Evolutionary conservation across 1,284 basidiomycete species (phyloP).

Genomic region (Cryptococcus floricola): DNA sequence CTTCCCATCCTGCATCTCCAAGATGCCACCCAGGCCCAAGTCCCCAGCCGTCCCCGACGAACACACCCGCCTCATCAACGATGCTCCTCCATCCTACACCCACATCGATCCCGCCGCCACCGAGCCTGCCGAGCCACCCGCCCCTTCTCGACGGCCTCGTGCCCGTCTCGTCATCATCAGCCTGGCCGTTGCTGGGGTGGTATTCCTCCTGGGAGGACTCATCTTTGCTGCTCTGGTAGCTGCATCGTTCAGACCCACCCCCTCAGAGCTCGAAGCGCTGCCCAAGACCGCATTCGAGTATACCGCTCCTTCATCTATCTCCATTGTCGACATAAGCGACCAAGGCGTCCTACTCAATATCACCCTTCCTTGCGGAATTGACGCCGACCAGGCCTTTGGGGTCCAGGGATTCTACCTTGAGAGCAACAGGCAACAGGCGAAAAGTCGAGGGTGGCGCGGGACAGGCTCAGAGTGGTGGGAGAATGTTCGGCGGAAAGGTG

Average conservation of each 20-base stretch:
- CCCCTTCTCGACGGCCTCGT: neutral
- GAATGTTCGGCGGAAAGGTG: constrained; percentile 24
- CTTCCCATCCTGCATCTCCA: no score
- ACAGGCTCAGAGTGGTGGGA: constrained; percentile 45
- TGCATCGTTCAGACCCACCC: constrained; percentile 34
- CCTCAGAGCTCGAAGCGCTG: constrained; percentile 21
- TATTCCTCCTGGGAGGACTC: constrained; percentile 22
- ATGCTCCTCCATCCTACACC: no score
- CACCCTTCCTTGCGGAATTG: constrained; percentile 36
- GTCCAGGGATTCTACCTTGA: constrained; percentile 16
- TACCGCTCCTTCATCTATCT: constrained; percentile 26
- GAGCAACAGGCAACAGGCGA: constrained; percentile 13
- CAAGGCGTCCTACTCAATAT: constrained; percentile 41
- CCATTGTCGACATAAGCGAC: constrained; percentile 41
- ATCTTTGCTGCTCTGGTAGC: constrained; percentile 34
- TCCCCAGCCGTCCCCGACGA: no score
- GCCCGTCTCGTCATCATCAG: constrained; percentile 20
- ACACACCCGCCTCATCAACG: no score
- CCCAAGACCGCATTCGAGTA: constrained; percentile 31
- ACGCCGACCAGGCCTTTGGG: constrained; percentile 36
- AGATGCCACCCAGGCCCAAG: no score
- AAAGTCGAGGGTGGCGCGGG: constrained; percentile 18
- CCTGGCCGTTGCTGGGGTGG: constrained; percentile 17
- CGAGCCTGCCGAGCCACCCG: neutral
- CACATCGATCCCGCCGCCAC: no score